phyloP scores from a whole-genome alignment of 2,329 filamentous ascomycete species.

The Ophiostoma piceae region DNA sequence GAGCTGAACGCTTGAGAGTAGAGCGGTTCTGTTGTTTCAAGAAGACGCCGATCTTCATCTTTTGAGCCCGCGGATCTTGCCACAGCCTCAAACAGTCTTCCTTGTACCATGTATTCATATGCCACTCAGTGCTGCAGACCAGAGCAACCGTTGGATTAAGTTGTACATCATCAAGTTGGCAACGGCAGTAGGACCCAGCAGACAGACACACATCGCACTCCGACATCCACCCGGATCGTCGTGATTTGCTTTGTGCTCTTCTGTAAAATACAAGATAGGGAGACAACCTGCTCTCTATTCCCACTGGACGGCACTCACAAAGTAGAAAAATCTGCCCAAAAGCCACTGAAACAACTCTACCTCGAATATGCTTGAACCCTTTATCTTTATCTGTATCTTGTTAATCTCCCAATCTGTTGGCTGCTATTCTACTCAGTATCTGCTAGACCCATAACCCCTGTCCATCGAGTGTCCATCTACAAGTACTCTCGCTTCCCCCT shows the following conservation, averaged over 20 bases:
- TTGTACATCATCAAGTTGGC: not conserved
- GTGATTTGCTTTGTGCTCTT: not conserved
- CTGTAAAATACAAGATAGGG: not conserved
- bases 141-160: not conserved
- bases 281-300: not conserved
- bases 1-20: not conserved
- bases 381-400: too few relatives aligned
- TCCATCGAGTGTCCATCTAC: not conserved
- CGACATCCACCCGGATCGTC: not conserved
- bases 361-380: not conserved
- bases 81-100: not conserved
- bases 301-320: not conserved
- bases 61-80: not conserved
- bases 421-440: not conserved
- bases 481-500: not conserved
- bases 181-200: not conserved
- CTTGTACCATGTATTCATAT: not conserved
- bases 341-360: constrained; percentile 1
- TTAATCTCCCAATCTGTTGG: not conserved
- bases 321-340: not conserved
- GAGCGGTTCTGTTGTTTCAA: not conserved
- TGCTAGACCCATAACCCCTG: not conserved
- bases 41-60: constrained; percentile 6
- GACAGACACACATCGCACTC: too few relatives aligned
- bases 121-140: not conserved